These are phyloP conservation scores for Xylaria palmicola DNA, from an alignment of 495 filamentous ascomycete genomes.

Conservation along the genomic window DNA sequence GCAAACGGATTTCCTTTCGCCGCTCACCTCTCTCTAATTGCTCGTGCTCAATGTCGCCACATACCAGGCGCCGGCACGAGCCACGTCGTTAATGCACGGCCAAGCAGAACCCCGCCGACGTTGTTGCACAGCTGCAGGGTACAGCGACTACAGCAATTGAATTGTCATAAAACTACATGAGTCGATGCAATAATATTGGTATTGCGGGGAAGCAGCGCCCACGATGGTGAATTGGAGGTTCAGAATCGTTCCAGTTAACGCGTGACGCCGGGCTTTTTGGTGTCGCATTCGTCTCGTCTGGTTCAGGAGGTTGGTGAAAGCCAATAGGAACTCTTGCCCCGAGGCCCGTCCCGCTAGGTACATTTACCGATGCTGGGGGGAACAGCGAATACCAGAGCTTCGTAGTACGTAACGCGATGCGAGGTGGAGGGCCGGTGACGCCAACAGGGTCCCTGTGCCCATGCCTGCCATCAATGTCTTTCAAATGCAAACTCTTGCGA, in stretches of 20 bases:
- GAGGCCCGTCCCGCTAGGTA: constrained; percentile 25
- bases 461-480: background rate
- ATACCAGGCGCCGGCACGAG: background rate
- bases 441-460: constrained; percentile 1
- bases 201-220: constrained; percentile 16
- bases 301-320: background rate
- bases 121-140: background rate
- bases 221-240: constrained; percentile 22
- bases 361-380: constrained; percentile 6
- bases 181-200: too few relatives aligned
- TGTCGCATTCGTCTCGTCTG: constrained; percentile 12
- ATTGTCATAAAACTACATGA: background rate
- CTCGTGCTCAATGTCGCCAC: background rate
- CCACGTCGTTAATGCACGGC: background rate
- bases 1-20: background rate
- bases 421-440: background rate
- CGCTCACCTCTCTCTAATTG: constrained; percentile 1
- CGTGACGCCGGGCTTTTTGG: constrained; percentile 26
- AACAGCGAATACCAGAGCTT: constrained; percentile 25
- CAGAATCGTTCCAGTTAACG: constrained; percentile 22
- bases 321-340: constrained; percentile 17
- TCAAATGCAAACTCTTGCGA: background rate
- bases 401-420: constrained; percentile 26
- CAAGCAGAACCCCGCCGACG: background rate
- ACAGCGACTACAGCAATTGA: background rate